Evolutionary conservation across 192 early-diverging fungal genomes (phyloP), one percentile per base, ranked within the genome.

Genomic region (Phycomyces nitens): DNA sequence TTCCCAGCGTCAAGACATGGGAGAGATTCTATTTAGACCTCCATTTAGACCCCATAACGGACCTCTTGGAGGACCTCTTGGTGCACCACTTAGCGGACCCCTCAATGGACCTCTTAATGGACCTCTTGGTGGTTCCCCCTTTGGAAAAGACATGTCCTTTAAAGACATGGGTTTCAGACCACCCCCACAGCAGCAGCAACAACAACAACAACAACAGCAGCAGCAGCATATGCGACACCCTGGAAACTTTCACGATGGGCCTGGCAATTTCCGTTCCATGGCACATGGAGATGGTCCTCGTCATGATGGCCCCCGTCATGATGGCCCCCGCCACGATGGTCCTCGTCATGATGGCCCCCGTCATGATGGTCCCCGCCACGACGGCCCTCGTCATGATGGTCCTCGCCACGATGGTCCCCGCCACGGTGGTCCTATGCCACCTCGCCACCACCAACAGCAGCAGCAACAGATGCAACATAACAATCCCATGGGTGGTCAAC

Each of bases 21-120:
- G 66, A 22, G 66, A 65, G 5, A 65, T 62, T 14, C 71, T 61
- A 18, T 71, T 71, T 44, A 14, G 69, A 40, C 69, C 69, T 1
- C 24, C 24, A 5, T 41, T 24, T 5, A 42, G 34, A 41, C 1
- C 5, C 10, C 62, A 56, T 18, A 49, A 62, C 20, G 29, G 23
- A 18, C 18, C 34, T 62, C 18, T 14, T 24, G 38, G 24, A 27
- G 40, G 47, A 24, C 58, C 43, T 26, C 47, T 60, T 24, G 52
- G n/a, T 51, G 60, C 39, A 41, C 47, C 29, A 39, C 60, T 34
- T 34, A 7, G 29, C 7, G 29, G 29, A n/a, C n/a, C n/a, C n/a
- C n/a, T n/a, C n/a, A n/a, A n/a, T 34, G 29, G 29, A 21, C 49
- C 49, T 7, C 52, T 62, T 20, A 21, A 47, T 39, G 29, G 22